These are phyloP conservation scores for Cryptosporidium sp. DNA, from an alignment of 169 alveolate species.

Conservation along the genomic window DNA sequence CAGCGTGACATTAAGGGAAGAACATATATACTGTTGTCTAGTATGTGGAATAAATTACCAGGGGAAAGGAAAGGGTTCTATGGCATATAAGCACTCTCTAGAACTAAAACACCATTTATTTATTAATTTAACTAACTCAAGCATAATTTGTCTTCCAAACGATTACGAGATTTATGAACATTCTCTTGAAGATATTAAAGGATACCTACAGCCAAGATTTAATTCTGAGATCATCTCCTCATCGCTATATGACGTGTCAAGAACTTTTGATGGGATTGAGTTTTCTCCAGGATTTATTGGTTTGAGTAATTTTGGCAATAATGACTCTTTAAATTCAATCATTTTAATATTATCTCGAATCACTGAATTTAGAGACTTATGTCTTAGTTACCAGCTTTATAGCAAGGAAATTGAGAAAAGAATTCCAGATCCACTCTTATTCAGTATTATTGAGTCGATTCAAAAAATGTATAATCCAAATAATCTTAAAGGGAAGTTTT, in stretches of 20 bases:
- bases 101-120: conserved; percentile 95
- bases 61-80: conserved; percentile 95
- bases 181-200: conserved; percentile 94
- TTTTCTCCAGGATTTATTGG: conserved; percentile 97
- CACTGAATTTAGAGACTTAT: conserved; percentile 82
- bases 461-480: conserved; percentile 96
- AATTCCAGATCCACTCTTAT: conserved; percentile 88
- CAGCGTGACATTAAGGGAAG: conserved; percentile 93
- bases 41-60: conserved; percentile 97
- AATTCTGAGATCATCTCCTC: conserved; percentile 79
- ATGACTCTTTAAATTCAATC: conserved; percentile 96
- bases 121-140: conserved; percentile 91
- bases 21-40: conserved; percentile 97
- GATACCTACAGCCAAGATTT: conserved; percentile 76
- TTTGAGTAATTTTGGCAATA: conserved; percentile 93
- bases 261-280: conserved; percentile 92
- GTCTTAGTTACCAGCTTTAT: conserved; percentile 78
- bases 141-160: conserved; percentile 96
- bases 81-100: conserved; percentile 95
- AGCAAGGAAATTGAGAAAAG: conserved; percentile 78
- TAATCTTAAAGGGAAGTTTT: conserved; percentile 94
- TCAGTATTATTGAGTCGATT: conserved; percentile 92
- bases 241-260: conserved; percentile 84
- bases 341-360: conserved; percentile 88
- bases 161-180: conserved; percentile 95